Base-by-base conservation (phyloP, 768 basidiomycete species). In the Boletus tylopilopsis region DNA sequence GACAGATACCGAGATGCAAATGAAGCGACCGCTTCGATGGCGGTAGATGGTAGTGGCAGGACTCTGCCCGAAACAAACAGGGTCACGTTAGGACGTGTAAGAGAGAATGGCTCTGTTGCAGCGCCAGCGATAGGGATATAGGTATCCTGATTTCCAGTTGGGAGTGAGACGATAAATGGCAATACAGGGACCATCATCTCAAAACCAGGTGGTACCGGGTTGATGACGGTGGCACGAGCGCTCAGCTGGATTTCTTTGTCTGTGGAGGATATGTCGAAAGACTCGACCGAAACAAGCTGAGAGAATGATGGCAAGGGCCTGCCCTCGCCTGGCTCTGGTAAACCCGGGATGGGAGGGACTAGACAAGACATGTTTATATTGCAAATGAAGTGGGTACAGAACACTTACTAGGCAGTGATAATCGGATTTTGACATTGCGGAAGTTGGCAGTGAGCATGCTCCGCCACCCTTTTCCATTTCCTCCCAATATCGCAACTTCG, bases 31-130 rank as follows among this genome's bases (percentile, higher is more conserved):
- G 73, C 50, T 11, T 56, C 50, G 7, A 69, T 58, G 29, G 70
- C 64, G 2, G 73, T 60, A 11, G 77, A 66, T 2, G 71, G 62
- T 5, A 88, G 64, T 5, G 85, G 77, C 27, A 85, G 73, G 24
- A 87, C 76, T 16, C 53, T 64, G 23, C 89, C 89, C 12, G 70
- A 65, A 30, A 89, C 68, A 29, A 66, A 55, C 21, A 90, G 59
- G 1, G 84, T 80, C 44, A 85, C 75, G 60, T 88, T 90, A 12
- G 85, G 85, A 57, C 82, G 81, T 0, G 80, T 82, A 40, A 87
- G 74, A 1, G 65, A 60, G 61, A 88, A 82, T 2, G 85, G 79
- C 3, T 70, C 63, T 5, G 81, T 79, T 34, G 71, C 60, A 15
- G 83, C 78, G 5, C 77, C 71, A 18, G 82, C 84, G 5, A 89